A percentile compares a stretch with the other conserved stretches of the same genome.
Conservation (phyloP, 2,329 filamentous ascomycete species). For the Phaeosphaeriaceae sp. region DNA sequence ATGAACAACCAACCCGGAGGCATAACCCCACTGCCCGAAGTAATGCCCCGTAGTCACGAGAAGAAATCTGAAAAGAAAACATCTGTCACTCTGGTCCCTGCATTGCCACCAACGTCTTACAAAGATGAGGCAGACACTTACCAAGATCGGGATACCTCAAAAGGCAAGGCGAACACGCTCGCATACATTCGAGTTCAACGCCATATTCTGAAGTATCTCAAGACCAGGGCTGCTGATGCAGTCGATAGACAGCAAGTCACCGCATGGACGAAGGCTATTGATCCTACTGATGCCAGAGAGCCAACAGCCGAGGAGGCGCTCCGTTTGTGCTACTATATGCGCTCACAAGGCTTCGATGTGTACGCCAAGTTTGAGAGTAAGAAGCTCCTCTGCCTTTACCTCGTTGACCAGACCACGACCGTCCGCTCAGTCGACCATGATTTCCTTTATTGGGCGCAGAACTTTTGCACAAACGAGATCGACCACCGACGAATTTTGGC, state of each 20-base stretch:
- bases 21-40: too few species aligned
- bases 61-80: too few species aligned
- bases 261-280: conserved; percentile 20
- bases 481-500: too few species aligned
- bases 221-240: conserved; percentile 13
- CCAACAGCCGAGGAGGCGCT: conserved; percentile 27
- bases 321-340: conserved; percentile 42
- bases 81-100: conserved; percentile 13
- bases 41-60: too few species aligned
- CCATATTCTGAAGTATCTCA: conserved; percentile 18
- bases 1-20: too few species aligned
- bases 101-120: conserved; percentile 21
- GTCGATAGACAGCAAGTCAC: conserved; percentile 17
- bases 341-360: conserved; percentile 28
- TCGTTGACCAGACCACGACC: conserved; percentile 14
- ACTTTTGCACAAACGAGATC: conserved; percentile 8
- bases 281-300: neutral
- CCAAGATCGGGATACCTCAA: conserved; percentile 19
- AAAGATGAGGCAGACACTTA: conserved; percentile 22
- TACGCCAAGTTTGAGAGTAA: conserved; percentile 19
- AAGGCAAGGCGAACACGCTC: conserved; percentile 14
- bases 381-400: conserved; percentile 14
- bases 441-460: conserved; percentile 29
- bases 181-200: conserved; percentile 26
- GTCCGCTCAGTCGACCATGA: conserved; percentile 2